phyloP scores from a whole-genome alignment of 73 alveolate species.

The Paramecium caudatum region DNA sequence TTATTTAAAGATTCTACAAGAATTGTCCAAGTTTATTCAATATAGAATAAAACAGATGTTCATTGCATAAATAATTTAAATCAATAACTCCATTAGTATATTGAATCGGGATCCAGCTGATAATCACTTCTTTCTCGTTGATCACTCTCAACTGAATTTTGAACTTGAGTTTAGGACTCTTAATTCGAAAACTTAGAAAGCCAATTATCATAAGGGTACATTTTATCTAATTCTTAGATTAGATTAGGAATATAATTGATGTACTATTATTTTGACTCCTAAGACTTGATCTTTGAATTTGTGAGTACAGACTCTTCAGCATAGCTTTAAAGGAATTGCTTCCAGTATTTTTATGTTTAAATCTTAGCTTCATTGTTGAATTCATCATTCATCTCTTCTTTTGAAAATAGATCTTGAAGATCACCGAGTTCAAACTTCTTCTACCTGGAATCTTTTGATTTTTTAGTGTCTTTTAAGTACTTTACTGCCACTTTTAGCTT shows the following conservation, averaged over 20 bases:
- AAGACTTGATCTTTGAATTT: neutral
- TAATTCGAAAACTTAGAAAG: too few species aligned
- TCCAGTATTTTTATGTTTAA: neutral
- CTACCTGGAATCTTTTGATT: neutral
- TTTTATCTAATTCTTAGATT: neutral
- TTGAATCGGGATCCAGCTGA: neutral
- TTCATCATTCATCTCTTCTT: neutral
- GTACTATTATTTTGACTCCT: slow-evolving; percentile 20
- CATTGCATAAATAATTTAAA: too few species aligned
- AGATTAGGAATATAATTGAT: neutral
- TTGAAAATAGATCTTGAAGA: slow-evolving; percentile 20
- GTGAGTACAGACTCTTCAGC: neutral
- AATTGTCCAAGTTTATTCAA: too few species aligned
- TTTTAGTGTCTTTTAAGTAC: neutral
- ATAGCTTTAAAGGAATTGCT: neutral
- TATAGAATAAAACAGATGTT: too few species aligned
- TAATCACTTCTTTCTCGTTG: neutral
- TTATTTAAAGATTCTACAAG: too few species aligned
- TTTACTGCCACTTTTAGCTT: neutral
- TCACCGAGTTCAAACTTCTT: slow-evolving; percentile 62
- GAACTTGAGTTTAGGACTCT: too few species aligned
- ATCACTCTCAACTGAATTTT: too few species aligned
- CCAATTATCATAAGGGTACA: slow-evolving; percentile 1
- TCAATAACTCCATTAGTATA: too few species aligned
- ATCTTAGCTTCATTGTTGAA: neutral